phyloP scores from a whole-genome alignment of 163 green algal species.

The Trebouxiophyceae sp. region DNA sequence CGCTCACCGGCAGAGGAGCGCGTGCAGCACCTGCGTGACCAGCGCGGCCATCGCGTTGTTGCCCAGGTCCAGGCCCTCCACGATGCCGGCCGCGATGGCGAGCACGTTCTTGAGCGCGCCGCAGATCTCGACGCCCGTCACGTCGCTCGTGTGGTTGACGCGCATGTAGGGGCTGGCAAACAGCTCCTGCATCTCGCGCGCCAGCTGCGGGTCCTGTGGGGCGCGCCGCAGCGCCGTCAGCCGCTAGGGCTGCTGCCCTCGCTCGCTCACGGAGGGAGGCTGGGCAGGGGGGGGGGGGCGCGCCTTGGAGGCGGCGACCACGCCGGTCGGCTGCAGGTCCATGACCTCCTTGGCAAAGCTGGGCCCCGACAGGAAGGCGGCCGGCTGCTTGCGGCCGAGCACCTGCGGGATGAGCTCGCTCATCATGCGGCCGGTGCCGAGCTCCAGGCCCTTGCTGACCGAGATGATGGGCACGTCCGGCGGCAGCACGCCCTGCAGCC shows the following conservation, averaged over 20 bases:
- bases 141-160: constrained; percentile 90
- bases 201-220: constrained; percentile 63
- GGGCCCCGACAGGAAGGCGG: constrained; percentile 86
- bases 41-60: constrained; percentile 91
- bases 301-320: constrained; percentile 73
- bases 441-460: constrained; percentile 87
- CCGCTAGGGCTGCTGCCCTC: no score
- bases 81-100: constrained; percentile 94
- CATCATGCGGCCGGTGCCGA: constrained; percentile 84
- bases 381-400: constrained; percentile 78
- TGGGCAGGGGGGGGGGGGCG: not conserved
- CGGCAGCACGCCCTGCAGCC: constrained; percentile 59
- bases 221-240: no score
- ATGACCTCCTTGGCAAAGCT: constrained; percentile 95
- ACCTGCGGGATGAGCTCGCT: constrained; percentile 80
- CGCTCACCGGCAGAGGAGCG: no score
- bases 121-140: constrained; percentile 91
- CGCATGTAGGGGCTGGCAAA: constrained; percentile 83
- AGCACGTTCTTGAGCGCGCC: constrained; percentile 99
- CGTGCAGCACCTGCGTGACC: constrained; percentile 27
- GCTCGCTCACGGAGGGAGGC: not conserved
- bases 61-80: constrained; percentile 90
- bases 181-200: constrained; percentile 63
- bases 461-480: constrained; percentile 81
- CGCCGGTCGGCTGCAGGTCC: constrained; percentile 61